Evolutionary conservation across 305 asterid genomes (phyloP).

Genomic region (Rubia tinctorum): DNA sequence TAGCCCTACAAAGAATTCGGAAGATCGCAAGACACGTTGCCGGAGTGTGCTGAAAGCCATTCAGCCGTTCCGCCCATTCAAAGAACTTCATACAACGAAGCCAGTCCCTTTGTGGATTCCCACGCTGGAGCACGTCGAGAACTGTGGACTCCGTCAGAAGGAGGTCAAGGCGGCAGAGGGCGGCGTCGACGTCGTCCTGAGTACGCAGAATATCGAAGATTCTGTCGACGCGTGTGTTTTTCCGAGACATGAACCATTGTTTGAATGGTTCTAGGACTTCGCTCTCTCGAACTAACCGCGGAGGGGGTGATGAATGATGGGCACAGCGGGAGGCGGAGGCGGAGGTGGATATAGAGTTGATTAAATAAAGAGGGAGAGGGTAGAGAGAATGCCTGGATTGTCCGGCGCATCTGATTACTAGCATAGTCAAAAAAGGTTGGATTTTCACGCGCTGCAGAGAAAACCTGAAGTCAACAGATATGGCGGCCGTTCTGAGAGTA

Average conservation of each 20-base stretch:
- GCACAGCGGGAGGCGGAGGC: not conserved
- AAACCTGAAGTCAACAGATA: not conserved
- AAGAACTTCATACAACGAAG: conserved; percentile 76
- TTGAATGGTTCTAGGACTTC: conserved; percentile 41
- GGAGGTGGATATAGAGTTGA: conserved; percentile 7
- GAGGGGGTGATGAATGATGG: not conserved
- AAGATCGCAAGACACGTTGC: conserved; percentile 68
- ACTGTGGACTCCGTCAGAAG: conserved; percentile 44
- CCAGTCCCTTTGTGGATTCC: conserved; percentile 35
- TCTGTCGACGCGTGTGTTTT: conserved; percentile 38
- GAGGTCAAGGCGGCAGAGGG: conserved; percentile 48
- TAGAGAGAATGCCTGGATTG: conserved; percentile 5
- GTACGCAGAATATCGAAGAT: conserved; percentile 53
- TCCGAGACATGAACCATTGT: conserved; percentile 66
- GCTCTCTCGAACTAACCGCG: conserved; percentile 12
- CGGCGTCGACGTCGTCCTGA: conserved; percentile 42
- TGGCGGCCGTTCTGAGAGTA: not conserved
- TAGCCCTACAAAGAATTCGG: conserved; percentile 50
- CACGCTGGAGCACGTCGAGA: conserved; percentile 52
- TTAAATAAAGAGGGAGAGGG: conserved; percentile 10
- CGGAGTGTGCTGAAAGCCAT: conserved; percentile 63
- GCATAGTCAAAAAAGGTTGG: conserved; percentile 11
- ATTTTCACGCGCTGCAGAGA: not conserved
- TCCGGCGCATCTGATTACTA: conserved; percentile 13
- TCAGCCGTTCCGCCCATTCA: conserved; percentile 87